Conservation (phyloP, 2,329 filamentous ascomycete species). For the Aspergillus caelatus region DNA sequence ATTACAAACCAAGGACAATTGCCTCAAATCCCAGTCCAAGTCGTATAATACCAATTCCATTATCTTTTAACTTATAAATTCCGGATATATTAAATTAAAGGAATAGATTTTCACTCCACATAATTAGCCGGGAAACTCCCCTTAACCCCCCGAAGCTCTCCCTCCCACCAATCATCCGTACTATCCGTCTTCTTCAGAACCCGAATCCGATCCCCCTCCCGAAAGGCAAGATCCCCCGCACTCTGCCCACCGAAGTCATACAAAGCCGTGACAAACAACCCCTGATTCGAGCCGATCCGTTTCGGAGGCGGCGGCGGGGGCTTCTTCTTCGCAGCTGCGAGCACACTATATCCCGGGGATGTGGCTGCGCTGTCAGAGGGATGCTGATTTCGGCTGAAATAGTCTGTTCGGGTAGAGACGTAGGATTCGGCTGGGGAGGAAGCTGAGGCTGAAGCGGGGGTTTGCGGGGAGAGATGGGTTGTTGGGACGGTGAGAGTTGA, state of each 20-base stretch:
- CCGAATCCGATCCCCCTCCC: slow-evolving; percentile 75
- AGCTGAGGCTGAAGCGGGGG: slow-evolving; percentile 21
- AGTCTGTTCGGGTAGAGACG: slow-evolving; percentile 42
- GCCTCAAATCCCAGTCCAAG: not conserved
- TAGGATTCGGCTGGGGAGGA: slow-evolving; percentile 42
- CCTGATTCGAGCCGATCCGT: slow-evolving; percentile 56
- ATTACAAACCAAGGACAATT: not conserved
- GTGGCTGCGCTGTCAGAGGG: slow-evolving; percentile 45
- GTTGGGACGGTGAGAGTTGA: slow-evolving; percentile 9
- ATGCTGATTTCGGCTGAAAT: slow-evolving; percentile 43
- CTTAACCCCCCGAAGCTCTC: slow-evolving; percentile 68
- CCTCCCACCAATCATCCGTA: slow-evolving; percentile 86
- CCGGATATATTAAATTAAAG: not conserved
- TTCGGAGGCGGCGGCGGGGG: slow-evolving; percentile 76
- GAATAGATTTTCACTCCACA: slow-evolving; percentile 52
- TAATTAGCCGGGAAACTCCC: slow-evolving; percentile 87
- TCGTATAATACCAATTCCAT: not conserved
- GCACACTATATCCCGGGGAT: slow-evolving; percentile 35
- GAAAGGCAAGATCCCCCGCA: slow-evolving; percentile 71
- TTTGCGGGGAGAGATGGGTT: slow-evolving; percentile 12
- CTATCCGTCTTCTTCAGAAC: slow-evolving; percentile 78
- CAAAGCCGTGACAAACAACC: slow-evolving; percentile 67
- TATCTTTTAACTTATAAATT: not conserved
- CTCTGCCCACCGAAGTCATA: slow-evolving; percentile 75
- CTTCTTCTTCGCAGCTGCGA: slow-evolving; percentile 66